Base-by-base conservation (phyloP, 495 filamentous ascomycete genomes). In the Oidiodendron maius region DNA sequence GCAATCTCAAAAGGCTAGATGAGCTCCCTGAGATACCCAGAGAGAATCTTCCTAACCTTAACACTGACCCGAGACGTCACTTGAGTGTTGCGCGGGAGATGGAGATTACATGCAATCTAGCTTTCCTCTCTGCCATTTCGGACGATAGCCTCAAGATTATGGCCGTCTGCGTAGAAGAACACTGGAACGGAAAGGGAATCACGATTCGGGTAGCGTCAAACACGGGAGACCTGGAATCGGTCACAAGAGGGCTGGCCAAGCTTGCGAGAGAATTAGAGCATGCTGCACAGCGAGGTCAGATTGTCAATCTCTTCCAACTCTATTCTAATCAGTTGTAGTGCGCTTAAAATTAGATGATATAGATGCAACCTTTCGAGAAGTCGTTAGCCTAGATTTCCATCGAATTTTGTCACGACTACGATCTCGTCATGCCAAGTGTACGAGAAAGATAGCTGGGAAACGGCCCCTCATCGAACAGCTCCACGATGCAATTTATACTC, bases 131-230 rank as follows among this genome's bases (percentile, higher is more conserved):
- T 8, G 52, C 57, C 38, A 51, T 51, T 5, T 37, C 43, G 18
- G 57, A 64, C 28, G 35, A 62, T 39, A 28, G 24, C 30, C 40
- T 45, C 3, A 54, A 58, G 25, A 49, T 64, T 10, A 57, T 61
- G 51, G 61, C 61, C 37, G 55, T 65, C 6, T 68, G 60, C 48
- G 32, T 68, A 40, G 55, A 64, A 39, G 63, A 66, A 47, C 51
- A 57, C 45, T 17, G 16, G 25, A 51, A 59, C 23, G 46, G 52
- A 18, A 26, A 52, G 39, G 46, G 46, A 35, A 37, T 55, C 22
- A 61, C 57, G 10, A 57, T 64, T 17, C 35, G 55, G 15, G 25
- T 64, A 25, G 56, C 61, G 13, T 46, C 55, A 44, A 64, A 60
- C 38, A 63, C 44, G 32, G 58, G 58, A 39, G 52, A 59, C n/a